A percentile compares a stretch with the other conserved stretches of the same genome.
Evolutionary conservation across 371 early-diverging fungal species (phyloP).

Genomic region (Mucor indicus): DNA sequence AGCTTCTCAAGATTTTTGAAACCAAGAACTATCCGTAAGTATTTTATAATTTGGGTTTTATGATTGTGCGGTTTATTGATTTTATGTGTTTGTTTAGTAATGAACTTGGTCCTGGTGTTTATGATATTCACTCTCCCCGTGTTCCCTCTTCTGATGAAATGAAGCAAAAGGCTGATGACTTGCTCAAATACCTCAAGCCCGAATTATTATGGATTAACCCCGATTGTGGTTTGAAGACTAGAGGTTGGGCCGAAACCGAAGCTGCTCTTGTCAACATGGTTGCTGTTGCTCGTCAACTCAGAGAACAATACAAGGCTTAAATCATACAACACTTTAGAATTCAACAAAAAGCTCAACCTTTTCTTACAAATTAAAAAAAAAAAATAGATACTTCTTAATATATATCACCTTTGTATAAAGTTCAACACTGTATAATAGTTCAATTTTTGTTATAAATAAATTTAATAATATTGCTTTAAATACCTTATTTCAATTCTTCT

Average conservation of each 20-base stretch:
- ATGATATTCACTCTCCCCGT: slow-evolving; percentile 94
- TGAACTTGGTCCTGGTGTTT: neutral
- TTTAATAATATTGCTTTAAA: neutral
- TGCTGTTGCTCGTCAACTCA: slow-evolving; percentile 73
- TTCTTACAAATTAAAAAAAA: too few species aligned
- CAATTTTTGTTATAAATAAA: too few species aligned
- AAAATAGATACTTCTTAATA: too few species aligned
- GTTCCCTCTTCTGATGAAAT: slow-evolving; percentile 90
- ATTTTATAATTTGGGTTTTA: neutral
- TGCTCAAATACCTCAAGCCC: slow-evolving; percentile 73
- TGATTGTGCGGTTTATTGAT: neutral
- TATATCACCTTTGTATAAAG: slow-evolving; percentile 24
- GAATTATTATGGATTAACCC: slow-evolving; percentile 94
- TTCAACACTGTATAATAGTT: slow-evolving; percentile 29
- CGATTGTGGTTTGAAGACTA: slow-evolving; percentile 97
- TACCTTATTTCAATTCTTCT: too few species aligned
- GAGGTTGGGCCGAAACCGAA: slow-evolving; percentile 91
- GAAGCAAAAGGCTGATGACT: slow-evolving; percentile 72
- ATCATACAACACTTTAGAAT: neutral
- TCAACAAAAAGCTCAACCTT: slow-evolving; percentile 23
- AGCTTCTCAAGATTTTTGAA: slow-evolving; percentile 87
- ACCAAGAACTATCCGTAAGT: slow-evolving; percentile 74
- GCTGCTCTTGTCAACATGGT: slow-evolving; percentile 85
- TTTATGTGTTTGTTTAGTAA: slow-evolving; percentile 46
- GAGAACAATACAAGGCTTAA: slow-evolving; percentile 40